A percentile compares a stretch with the other conserved stretches of the same genome.
phyloP scores from a whole-genome alignment of 2,329 filamentous ascomycete genomes.

The Aureobasidium sp. region DNA sequence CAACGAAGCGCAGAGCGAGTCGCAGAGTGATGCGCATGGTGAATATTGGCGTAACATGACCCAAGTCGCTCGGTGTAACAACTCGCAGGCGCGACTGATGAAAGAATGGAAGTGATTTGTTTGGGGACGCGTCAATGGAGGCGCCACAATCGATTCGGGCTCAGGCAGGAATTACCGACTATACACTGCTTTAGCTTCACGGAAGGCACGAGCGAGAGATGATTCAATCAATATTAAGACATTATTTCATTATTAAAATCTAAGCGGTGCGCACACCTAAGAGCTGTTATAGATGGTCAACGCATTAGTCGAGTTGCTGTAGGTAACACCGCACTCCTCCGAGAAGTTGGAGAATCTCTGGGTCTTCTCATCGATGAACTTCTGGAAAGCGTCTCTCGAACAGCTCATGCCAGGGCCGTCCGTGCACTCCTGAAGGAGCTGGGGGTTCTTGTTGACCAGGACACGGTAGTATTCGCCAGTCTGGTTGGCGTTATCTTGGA shows the following conservation, averaged over 20 bases:
- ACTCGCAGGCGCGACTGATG: background rate
- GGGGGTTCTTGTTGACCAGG: constrained; percentile 43
- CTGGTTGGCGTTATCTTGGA: constrained; percentile 31
- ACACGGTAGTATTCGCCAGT: constrained; percentile 45
- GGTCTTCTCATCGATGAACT: constrained; percentile 35
- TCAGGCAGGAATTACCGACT: background rate
- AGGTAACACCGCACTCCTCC: constrained; percentile 33
- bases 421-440: constrained; percentile 39
- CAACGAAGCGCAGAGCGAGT: background rate
- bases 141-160: background rate
- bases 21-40: background rate
- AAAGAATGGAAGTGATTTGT: background rate
- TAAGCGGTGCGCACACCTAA: background rate
- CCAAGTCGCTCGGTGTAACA: background rate
- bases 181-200: background rate
- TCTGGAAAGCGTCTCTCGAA: constrained; percentile 33
- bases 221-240: background rate
- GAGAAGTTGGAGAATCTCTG: constrained; percentile 36
- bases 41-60: background rate
- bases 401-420: constrained; percentile 46
- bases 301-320: constrained; percentile 35
- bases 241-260: constrained; percentile 2
- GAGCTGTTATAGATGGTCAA: constrained; percentile 24
- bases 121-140: background rate
- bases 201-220: background rate